Evolutionary conservation across 148 eudicot species (phyloP).

Genomic region (Oxyria digyna): DNA sequence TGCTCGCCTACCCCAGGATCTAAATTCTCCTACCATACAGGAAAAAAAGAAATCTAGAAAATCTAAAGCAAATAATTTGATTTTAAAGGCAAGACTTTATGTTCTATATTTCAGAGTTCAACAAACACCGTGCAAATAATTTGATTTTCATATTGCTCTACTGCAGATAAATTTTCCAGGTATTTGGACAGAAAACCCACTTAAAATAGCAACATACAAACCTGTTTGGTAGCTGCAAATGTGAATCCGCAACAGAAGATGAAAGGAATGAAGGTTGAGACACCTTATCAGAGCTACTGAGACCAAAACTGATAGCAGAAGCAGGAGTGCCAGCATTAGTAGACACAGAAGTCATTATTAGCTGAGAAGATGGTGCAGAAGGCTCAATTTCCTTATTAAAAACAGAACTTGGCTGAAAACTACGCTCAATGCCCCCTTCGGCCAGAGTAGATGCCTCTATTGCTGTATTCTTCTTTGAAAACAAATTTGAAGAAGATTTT

Average conservation of each 20-base stretch:
- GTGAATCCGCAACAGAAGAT: slow-evolving; percentile 11
- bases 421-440: slow-evolving; percentile 15
- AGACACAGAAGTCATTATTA: slow-evolving; percentile 12
- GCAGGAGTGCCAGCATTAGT: slow-evolving; percentile 14
- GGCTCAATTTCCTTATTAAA: not conserved
- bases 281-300: slow-evolving; percentile 20
- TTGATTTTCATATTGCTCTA: not conserved
- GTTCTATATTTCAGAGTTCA: not conserved
- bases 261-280: slow-evolving; percentile 19
- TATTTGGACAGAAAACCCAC: not conserved
- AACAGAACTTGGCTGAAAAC: slow-evolving; percentile 10
- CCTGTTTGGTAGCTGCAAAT: slow-evolving; percentile 37
- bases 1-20: not conserved
- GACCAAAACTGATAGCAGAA: slow-evolving; percentile 20
- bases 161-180: not conserved
- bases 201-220: slow-evolving; percentile 11
- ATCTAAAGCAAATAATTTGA: not conserved
- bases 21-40: not conserved
- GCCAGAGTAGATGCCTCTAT: slow-evolving; percentile 12
- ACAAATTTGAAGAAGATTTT: slow-evolving; percentile 11
- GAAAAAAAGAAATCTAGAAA: not conserved
- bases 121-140: not conserved
- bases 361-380: slow-evolving; percentile 16
- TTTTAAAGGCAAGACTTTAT: too few relatives aligned
- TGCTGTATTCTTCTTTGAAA: slow-evolving; percentile 14